Evolutionary conservation across 306 rosid genomes (phyloP), one percentile per base, ranked within the genome.

Genomic region (Macrotyloma uniflorum): DNA sequence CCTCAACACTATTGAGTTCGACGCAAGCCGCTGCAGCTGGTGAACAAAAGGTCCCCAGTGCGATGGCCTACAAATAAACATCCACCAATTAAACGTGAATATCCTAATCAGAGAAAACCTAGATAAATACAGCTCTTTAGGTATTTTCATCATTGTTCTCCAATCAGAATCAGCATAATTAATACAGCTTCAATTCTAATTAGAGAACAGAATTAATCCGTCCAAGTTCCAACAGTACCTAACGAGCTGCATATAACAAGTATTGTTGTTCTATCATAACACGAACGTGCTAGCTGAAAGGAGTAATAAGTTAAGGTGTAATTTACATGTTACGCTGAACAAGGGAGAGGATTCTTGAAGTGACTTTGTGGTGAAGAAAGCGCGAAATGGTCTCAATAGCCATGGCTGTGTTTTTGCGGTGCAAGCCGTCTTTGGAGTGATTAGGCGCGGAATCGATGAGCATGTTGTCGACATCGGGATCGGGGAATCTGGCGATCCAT

Each of bases 301-400:
- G 40, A 35, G 10, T 35, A 7, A n/a, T n/a, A n/a, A n/a, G n/a
- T n/a, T n/a, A n/a, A n/a, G n/a, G n/a, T n/a, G n/a, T n/a, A n/a
- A 7, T 85, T 70, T 87, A 95, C 99, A 93, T 70, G 86, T 93
- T 89, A 64, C 81, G 85, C 20, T 84, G 85, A 84, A 91, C 91
- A 84, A 95, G 82, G 67, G 72, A 83, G 77, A 95, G 92, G 67
- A 95, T 88, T 78, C 93, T 88, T 0, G 94, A 86, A 70, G 93
- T 88, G 69, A 82, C 81, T 80, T 83, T 81, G 77, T 91, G 53
- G 16, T 79, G 85, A 33, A 95, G 93, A 80, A 93, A 90, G n/a
- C 80, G 74, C 13, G 90, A 91, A 73, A 93, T 84, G 20, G 86
- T 80, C 84, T 90, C 87, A 70, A 95, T 88, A 8, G 93, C 88